Evolutionary conservation across 352 stramenopile genomes (phyloP).

Genomic region (Globisporangium perplexum): DNA sequence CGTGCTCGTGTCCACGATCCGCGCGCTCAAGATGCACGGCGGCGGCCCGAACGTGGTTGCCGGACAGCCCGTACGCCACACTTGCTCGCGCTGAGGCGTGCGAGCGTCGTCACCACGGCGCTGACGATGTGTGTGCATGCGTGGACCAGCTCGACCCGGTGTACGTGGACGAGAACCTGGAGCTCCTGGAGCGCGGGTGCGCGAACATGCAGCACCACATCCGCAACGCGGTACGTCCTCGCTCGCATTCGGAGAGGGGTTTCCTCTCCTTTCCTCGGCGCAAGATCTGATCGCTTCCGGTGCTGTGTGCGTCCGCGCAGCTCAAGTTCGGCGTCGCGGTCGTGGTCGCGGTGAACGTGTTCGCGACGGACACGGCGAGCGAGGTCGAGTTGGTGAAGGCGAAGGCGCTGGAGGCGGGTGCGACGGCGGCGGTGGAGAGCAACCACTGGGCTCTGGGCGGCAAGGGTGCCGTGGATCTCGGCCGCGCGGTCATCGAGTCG

Average conservation of each 20-base stretch:
- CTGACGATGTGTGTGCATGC: too few relatives aligned
- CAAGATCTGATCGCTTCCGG: neutral
- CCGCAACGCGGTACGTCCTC: slow-evolving; percentile 86
- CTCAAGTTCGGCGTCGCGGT: slow-evolving; percentile 93
- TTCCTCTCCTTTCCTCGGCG: too few relatives aligned
- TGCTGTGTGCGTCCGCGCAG: slow-evolving; percentile 2
- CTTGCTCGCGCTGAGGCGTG: neutral
- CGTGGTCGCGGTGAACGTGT: slow-evolving; percentile 94
- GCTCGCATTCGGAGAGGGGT: too few relatives aligned
- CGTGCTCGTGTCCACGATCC: slow-evolving; percentile 97
- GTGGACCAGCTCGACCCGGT: slow-evolving; percentile 64
- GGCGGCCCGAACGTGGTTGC: slow-evolving; percentile 94
- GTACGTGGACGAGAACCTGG: slow-evolving; percentile 95
- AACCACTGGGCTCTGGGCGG: slow-evolving; percentile 75
- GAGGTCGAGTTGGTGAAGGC: slow-evolving; percentile 94
- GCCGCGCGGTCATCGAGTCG: slow-evolving; percentile 88
- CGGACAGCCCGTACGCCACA: slow-evolving; percentile 88
- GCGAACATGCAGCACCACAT: slow-evolving; percentile 96
- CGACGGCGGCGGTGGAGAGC: slow-evolving; percentile 94
- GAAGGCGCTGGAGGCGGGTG: slow-evolving; percentile 89
- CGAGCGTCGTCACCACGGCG: too few relatives aligned
- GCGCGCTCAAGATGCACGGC: slow-evolving; percentile 98
- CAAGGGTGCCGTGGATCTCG: slow-evolving; percentile 91
- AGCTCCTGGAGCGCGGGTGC: slow-evolving; percentile 90
- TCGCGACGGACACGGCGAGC: slow-evolving; percentile 52